Evolutionary conservation across 495 filamentous ascomycete genomes (phyloP), one percentile per base, ranked within the genome.

Genomic region (Pyrenula massariospora): DNA sequence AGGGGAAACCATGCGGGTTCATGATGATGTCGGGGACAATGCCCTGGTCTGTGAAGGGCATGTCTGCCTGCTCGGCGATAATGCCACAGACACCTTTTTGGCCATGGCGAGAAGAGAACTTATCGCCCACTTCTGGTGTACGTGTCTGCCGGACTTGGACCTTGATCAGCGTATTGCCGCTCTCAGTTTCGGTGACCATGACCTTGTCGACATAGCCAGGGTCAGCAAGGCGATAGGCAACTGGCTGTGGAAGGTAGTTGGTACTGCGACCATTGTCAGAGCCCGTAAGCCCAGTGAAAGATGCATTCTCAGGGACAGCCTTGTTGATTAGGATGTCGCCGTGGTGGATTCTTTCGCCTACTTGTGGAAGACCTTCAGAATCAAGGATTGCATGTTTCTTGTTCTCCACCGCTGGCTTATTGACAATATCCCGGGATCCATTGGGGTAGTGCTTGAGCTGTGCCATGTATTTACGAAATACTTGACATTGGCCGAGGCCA

Each of bases 1-100:
- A 96, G 8, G 93, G 93, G 78, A 99, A 97, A 82, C 94, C 93
- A 71, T 99, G 93, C 0, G 93, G 93, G 74, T 99, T 99, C 94
- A 99, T 99, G 82, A 99, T 99, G 64, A 99, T 93, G 68, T 99
- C 93, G 0, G 93, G 93, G 47, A 81, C 82, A 59, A 99, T 85
- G 2, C 93, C 94, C 42, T 80, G 74, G 70, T 97, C 92, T 10
- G 86, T 86, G 73, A 99, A 99, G 1, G 93, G 93, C 86, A 99
- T 87, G 66, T 99, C 93, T 60, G 90, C 89, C 70, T 96, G 91
- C 50, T 94, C 84, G 31, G 89, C 89, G 56, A 97, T 95, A 66
- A 96, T 92, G 48, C 93, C 93, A 1, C 93, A 89, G 20, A 97
- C 94, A 79, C 93, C 93, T 72, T 98, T 98, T 70, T 98, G 93